Base-by-base conservation (phyloP, 2,329 filamentous ascomycete species). In the Sclerotinia subarctica region DNA sequence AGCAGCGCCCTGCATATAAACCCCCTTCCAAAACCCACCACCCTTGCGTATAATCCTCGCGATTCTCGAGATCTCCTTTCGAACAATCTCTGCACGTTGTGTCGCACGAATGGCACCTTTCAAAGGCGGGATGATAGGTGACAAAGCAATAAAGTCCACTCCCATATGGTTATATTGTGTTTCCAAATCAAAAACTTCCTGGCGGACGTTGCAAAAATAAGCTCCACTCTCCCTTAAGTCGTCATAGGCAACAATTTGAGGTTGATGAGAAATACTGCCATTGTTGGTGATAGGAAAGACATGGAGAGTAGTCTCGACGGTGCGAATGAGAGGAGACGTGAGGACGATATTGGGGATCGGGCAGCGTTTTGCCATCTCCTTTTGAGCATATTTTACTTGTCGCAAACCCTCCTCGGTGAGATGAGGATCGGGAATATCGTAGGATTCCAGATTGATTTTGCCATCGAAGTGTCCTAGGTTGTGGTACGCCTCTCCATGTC, bases 401-500 rank as follows among this genome's bases (percentile, higher is more conserved):
- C 49, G 11, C 1, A n/a, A 26, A 0, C 64, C 64, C 8, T 17
- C 13, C 3, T 15, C 7, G 11, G 64, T 66, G 5, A 66, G 53
- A 5, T 3, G 7, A 6, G 64, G 64, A 35, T 66, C 64, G 3
- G 2, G 29, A 17, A 66, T 49, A 5, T 29, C 11, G 24, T 47
- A 66, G 13, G 64, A 66, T 21, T 47, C 13, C n/a, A 3, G 21
- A 19, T 66, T 66, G 19, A 42, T n/a, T 51, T 51, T 32, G 11
- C 44, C 32, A 13, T n/a, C 1, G 5, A 6, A 1, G 17, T 66
- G 53, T 26, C 53, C 64, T 1, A 66, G 11, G 17, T 66, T 66
- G 17, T 66, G 64, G 29, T 66, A 59, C 15, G 54, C 64, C 5
- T 66, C 53, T 10, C 64, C 64, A 49, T 66, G 64, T 15, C 64